Evolutionary conservation across 371 early-diverging fungal genomes (phyloP), one percentile per base, ranked within the genome.

Genomic region (Blastocladiella emersonii): DNA sequence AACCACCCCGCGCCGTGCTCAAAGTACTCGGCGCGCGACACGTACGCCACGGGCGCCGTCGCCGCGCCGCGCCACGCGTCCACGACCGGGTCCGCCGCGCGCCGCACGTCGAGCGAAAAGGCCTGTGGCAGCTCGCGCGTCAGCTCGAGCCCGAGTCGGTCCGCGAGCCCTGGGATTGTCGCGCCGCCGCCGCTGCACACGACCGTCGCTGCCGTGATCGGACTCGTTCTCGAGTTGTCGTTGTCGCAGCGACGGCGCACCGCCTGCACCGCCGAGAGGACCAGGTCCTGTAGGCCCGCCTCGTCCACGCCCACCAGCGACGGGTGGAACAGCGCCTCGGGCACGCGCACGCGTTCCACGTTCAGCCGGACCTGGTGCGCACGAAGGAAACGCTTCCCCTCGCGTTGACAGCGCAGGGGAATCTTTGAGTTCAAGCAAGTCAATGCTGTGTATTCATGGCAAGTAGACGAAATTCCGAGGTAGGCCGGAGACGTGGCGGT

Each of bases 11-110:
- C 19, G 15, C 41, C 41, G 19, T 41, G 19, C 19, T 41, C 41
- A 13, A 41, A 17, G 5, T 41, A 41, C 41, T 3, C 41, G 0
- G 13, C 41, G 41, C 41, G 41, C 41, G 41, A 41, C 41, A 41
- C 41, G 19, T 41, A 41, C 41, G 60, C 64, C 21, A 35, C 59
- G 3, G 13, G 41, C 13, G 13, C 19, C 41, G 19, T 76, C 30
- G 92, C 85, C 0, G 93, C 93, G 12, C 93, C 93, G 2, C 72
- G 74, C 93, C 93, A 93, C 13, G 88, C 89, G 70, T 91, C 93
- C 53, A 85, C 65, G 55, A 82, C 45, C 27, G 90, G 85, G 68
- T 92, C 80, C 1, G 71, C 67, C 0, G 93, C 93, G 21, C 70
- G 70, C 32, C 76, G 72, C 10, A 92, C 82, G 12, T 70, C 65